Base-by-base conservation (phyloP, 2,329 filamentous ascomycete species). In the Penicillium sp. region DNA sequence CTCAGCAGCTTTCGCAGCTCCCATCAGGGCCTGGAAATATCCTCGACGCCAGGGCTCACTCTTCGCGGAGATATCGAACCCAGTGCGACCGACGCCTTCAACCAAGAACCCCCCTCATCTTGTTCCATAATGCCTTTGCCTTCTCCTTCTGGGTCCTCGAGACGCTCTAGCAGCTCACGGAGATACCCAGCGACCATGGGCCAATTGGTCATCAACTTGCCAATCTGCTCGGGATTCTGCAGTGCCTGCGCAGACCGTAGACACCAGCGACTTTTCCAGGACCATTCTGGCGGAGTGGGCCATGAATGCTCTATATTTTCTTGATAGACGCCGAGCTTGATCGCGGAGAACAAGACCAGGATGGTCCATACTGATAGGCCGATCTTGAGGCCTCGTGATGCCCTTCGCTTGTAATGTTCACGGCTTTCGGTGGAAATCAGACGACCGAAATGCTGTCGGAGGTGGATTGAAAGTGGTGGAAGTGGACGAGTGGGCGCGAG, bases 231-330 rank as follows among this genome's bases (percentile, higher is more conserved):
- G 12, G 78, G 76, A 36, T 82, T 76, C 54, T 81, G 79, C 42
- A 80, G 77, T 46, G 79, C 80, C 59, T 78, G 76, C 3, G 86
- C 87, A 42, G 80, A 79, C 34, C 89, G 80, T 54, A 88, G 77
- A 33, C 78, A 76, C 70, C 86, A 81, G 19, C 89, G 78, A 38
- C 86, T 88, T 56, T 82, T 72, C 68, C 83, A 86, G 0, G 75
- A 75, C 89, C 91, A 96, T 66, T 95, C 91, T 22, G 81, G 79
- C 1, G 92, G 91, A 1, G 89, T 91, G 0, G 90, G 90, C 65
- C 85, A 88, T 44, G 80, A 76, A 40, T 85, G 79, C 72, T 96
- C 90, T 37, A 88, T 75, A 52, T 78, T 75, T 69, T 95, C 89
- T 62, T 91, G 85, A 63, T 86, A 78, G 30, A 89, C 65, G 13